phyloP scores from a whole-genome alignment of 352 stramenopile genomes.

The Globisporangium canariense region DNA sequence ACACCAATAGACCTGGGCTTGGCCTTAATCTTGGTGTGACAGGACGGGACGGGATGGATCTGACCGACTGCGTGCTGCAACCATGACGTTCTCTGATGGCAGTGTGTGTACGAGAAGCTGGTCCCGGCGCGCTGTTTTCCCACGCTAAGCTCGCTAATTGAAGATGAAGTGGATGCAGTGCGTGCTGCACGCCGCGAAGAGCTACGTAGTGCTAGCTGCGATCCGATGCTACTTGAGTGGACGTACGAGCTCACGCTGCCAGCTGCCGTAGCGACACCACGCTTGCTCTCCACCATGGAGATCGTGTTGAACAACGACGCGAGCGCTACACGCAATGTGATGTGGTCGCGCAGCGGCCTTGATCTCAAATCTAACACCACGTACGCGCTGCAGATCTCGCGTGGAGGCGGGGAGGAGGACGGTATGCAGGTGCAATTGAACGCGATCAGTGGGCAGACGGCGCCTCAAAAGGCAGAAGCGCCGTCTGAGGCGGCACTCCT shows the following conservation, averaged over 20 bases:
- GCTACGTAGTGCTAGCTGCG: background rate
- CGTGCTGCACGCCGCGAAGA: no score
- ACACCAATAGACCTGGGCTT: background rate
- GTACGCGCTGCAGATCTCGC: background rate
- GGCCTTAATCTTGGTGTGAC: background rate
- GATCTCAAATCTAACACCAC: background rate
- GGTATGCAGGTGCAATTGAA: background rate
- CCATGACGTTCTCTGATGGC: background rate
- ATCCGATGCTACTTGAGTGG: background rate
- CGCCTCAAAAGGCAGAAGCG: background rate
- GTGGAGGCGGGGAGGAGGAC: background rate
- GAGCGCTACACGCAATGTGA: background rate
- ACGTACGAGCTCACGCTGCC: conserved; percentile 2
- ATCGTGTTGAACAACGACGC: background rate
- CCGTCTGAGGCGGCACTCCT: background rate
- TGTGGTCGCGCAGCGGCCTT: background rate
- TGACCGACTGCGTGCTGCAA: background rate
- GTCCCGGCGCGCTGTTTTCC: background rate
- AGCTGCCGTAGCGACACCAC: background rate
- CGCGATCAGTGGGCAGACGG: background rate
- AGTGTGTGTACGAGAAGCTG: conserved; percentile 2
- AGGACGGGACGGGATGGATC: no score
- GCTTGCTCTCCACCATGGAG: background rate
- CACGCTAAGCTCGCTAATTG: background rate
- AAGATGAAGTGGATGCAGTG: no score